phyloP scores from a whole-genome alignment of 208 protist species.

The Blechomonas ayalai region DNA sequence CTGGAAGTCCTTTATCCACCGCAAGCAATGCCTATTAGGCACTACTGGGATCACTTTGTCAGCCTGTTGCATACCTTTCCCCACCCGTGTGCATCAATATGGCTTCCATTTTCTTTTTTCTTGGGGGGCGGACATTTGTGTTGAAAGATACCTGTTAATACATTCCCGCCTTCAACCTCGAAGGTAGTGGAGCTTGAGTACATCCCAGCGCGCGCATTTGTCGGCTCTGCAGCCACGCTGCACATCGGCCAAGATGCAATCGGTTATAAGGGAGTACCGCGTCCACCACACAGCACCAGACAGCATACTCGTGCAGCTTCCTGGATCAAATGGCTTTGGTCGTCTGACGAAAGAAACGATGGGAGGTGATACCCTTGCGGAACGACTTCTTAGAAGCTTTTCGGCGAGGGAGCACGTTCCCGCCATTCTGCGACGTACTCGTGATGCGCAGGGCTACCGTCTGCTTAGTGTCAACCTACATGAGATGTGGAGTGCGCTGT shows the following conservation, averaged over 20 bases:
- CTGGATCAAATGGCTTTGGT: conserved; percentile 65
- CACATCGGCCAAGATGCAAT: no score
- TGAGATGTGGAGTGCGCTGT: conserved; percentile 50
- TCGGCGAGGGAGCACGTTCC: conserved; percentile 36
- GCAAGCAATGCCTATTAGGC: no score
- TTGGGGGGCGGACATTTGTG: no score
- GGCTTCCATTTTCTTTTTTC: conserved; percentile 7
- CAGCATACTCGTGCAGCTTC: conserved; percentile 73
- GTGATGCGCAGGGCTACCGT: conserved; percentile 74
- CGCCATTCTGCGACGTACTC: conserved; percentile 30
- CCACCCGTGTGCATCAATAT: no score
- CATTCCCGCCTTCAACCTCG: no score
- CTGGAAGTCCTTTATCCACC: no score
- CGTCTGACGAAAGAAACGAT: conserved; percentile 59
- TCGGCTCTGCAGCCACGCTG: no score
- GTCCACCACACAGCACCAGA: conserved; percentile 71
- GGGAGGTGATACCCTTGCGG: conserved; percentile 58
- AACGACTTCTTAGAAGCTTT: conserved; percentile 57
- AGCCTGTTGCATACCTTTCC: no score
- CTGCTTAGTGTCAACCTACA: conserved; percentile 48
- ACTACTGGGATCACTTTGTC: no score
- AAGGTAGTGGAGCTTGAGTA: no score
- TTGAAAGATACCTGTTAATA: no score
- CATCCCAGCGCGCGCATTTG: no score
- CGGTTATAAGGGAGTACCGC: conserved; percentile 53